Evolutionary conservation across 2,329 filamentous ascomycete species (phyloP), one percentile per base, ranked within the genome.

Genomic region (Magnaporthiopsis incrustans): DNA sequence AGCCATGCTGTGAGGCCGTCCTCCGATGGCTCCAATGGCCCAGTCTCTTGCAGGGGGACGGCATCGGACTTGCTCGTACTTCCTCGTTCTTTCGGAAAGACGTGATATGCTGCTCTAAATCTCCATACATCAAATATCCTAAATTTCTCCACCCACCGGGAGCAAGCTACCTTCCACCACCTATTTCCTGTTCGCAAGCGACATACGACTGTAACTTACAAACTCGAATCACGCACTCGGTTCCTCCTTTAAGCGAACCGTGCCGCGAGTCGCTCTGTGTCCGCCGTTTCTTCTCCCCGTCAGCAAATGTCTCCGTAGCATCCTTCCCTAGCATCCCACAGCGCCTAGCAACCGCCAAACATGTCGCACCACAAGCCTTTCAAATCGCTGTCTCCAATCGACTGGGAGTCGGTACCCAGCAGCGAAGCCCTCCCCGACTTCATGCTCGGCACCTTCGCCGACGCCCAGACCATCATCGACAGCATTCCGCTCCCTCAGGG

Each of bases 301-400:
- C 18, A 53, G 18, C 44, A 53, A 10, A 53, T 53, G 22, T n/a
- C 44, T 53, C 44, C 6, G 22, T 53, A 10, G 44, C 44, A 50
- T 50, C 44, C 44, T 53, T 53, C 44, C 7, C 44, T n/a, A n/a
- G 44, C 18, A 53, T 53, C 18, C 8, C 44, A n/a, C 44, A 53
- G 22, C 44, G 6, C 38, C 14, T 11, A 53, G 22, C 44, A n/a
- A 53, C 56, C 38, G 22, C 44, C 60, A 3, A 35, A 10, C 26
- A 62, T 62, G 56, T 10, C 63, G 10, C 63, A 64, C 27, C 63
- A 64, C 66, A 77, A 81, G 44, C 79, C 81, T 18, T 79, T 87
- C 66, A 78, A 82, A 71, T 77, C 77, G 35, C 80, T 88, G 15
- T 76, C 77, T 22, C 82, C 84, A 10, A 76, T 79, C 61, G 74